Conservation (phyloP, 1,139 yeast species). For the Nakaseomyces nivariensis region DNA sequence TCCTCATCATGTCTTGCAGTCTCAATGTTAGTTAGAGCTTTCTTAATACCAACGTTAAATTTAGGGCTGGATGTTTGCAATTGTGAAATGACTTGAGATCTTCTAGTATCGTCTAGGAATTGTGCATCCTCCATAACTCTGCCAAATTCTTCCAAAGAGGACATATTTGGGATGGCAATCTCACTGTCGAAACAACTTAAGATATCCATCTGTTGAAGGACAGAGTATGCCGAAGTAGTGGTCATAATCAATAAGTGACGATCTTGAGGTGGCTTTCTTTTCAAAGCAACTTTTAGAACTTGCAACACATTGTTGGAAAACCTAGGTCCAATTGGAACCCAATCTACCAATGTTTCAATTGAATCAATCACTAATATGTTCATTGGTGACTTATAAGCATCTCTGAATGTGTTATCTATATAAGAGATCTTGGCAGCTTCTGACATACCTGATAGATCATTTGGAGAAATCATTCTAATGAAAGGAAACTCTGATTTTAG, state of each 20-base stretch:
- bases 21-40: slow-evolving; percentile 73
- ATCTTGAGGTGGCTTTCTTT: slow-evolving; percentile 79
- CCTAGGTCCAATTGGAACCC: slow-evolving; percentile 95
- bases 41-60: slow-evolving; percentile 74
- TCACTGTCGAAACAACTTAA: slow-evolving; percentile 75
- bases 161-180: slow-evolving; percentile 69
- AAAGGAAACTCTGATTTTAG: slow-evolving; percentile 83
- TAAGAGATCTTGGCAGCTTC: slow-evolving; percentile 78
- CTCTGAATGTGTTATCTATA: slow-evolving; percentile 84
- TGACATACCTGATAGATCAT: slow-evolving; percentile 85
- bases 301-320: slow-evolving; percentile 85
- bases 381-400: slow-evolving; percentile 86
- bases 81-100: slow-evolving; percentile 45
- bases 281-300: slow-evolving; percentile 70
- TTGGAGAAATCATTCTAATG: slow-evolving; percentile 80
- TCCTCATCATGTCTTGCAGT: slow-evolving; percentile 62
- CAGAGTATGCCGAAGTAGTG: slow-evolving; percentile 76
- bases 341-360: slow-evolving; percentile 86
- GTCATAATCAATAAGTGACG: slow-evolving; percentile 80
- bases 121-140: slow-evolving; percentile 59
- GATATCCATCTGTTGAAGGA: slow-evolving; percentile 77
- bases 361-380: slow-evolving; percentile 85
- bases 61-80: slow-evolving; percentile 38
- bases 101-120: slow-evolving; percentile 46
- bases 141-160: slow-evolving; percentile 55